phyloP scores from a whole-genome alignment of 108 stramenopile species.

The Cyclotella kingstonii region DNA sequence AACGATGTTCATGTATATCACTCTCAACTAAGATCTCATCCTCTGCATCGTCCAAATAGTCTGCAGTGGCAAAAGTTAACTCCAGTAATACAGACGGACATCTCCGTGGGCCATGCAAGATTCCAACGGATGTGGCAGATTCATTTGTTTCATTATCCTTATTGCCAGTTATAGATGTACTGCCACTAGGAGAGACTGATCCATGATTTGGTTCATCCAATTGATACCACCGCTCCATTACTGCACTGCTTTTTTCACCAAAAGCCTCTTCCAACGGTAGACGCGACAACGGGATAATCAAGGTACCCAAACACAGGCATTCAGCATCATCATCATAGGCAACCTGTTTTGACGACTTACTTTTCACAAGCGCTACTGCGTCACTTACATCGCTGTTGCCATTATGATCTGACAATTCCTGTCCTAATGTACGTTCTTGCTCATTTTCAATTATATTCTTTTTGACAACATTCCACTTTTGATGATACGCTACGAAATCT shows the following conservation, averaged over 20 bases:
- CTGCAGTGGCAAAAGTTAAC: slow-evolving; percentile 55
- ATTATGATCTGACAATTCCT: too few species aligned
- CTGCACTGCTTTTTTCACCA: slow-evolving; percentile 31
- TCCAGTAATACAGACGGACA: slow-evolving; percentile 79
- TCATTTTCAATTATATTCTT: not conserved
- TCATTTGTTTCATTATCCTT: not conserved
- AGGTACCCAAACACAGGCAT: slow-evolving; percentile 60
- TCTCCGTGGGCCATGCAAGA: slow-evolving; percentile 39
- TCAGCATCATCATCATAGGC: slow-evolving; percentile 1
- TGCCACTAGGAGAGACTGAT: not conserved
- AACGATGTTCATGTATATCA: slow-evolving; percentile 19
- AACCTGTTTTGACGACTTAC: not conserved
- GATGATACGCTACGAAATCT: slow-evolving; percentile 23
- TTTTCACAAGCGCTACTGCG: not conserved
- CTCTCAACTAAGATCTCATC: slow-evolving; percentile 51
- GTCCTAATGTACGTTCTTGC: too few species aligned
- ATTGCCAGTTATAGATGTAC: not conserved
- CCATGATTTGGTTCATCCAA: slow-evolving; percentile 37
- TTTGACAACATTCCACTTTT: slow-evolving; percentile 13
- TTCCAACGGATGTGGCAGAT: slow-evolving; percentile 1
- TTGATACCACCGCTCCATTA: slow-evolving; percentile 75
- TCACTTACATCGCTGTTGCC: not conserved
- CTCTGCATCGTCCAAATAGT: slow-evolving; percentile 61
- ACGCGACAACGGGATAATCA: slow-evolving; percentile 64
- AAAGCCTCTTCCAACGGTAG: slow-evolving; percentile 54